phyloP scores from a whole-genome alignment of 345 rosid genomes.

The Arabis alpina region DNA sequence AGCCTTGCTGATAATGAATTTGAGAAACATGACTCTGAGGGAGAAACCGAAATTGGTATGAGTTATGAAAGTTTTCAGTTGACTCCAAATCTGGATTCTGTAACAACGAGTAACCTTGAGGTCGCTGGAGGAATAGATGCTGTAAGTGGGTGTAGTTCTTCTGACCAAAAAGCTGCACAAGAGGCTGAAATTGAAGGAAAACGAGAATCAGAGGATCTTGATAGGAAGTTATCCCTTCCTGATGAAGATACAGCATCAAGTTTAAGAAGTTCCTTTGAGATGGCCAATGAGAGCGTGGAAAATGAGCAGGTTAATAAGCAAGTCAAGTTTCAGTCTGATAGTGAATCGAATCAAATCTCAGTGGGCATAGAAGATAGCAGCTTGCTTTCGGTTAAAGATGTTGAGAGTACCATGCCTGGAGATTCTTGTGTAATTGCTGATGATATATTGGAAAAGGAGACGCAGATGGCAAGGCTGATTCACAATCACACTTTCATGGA shows the following conservation, averaged over 20 bases:
- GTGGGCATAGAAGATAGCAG: conserved; percentile 23
- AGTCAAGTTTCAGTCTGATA: conserved; percentile 18
- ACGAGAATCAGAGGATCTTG: conserved; percentile 10
- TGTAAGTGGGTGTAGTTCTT: conserved; percentile 17
- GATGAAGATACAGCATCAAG: conserved; percentile 44
- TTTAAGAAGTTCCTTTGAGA: conserved; percentile 37
- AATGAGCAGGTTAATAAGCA: conserved; percentile 10
- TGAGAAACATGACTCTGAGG: conserved; percentile 33
- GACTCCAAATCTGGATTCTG: conserved; percentile 11
- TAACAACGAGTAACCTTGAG: conserved; percentile 21
- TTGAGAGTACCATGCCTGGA: conserved; percentile 21
- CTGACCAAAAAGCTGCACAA: conserved; percentile 27
- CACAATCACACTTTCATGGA: conserved; percentile 26
- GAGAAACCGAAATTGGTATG: conserved; percentile 31
- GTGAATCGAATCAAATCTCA: conserved; percentile 15
- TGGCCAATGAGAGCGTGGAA: conserved; percentile 23
- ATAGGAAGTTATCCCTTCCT: conserved; percentile 32
- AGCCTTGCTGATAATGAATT: conserved; percentile 12
- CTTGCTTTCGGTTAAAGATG: conserved; percentile 23
- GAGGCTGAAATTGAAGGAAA: conserved; percentile 33
- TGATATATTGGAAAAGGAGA: conserved; percentile 25
- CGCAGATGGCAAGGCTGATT: conserved; percentile 6
- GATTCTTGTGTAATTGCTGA: neutral
- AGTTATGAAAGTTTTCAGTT: conserved; percentile 18
- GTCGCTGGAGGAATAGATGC: conserved; percentile 9